phyloP scores from a whole-genome alignment of 768 basidiomycete genomes.

The Xerocomus spinulosus region DNA sequence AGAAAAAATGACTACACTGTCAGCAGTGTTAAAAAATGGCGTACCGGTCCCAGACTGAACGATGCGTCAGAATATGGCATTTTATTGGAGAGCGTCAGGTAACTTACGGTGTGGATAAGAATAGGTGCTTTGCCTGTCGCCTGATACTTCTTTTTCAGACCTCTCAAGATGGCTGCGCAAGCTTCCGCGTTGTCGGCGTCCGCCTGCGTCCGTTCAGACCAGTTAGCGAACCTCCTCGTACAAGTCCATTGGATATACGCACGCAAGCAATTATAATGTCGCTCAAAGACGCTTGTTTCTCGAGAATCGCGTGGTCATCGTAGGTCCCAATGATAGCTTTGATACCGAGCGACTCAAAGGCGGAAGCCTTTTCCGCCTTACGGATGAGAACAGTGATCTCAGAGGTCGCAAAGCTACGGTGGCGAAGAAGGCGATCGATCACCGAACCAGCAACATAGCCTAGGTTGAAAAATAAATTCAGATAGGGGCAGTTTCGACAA shows the following conservation, averaged over 20 bases:
- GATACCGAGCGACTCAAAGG: conserved; percentile 22
- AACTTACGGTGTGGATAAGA: conserved; percentile 59
- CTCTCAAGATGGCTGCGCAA: conserved; percentile 44
- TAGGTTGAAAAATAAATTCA: not conserved
- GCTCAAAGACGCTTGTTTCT: conserved; percentile 40
- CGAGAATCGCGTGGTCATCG: conserved; percentile 39
- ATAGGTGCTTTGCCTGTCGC: conserved; percentile 40
- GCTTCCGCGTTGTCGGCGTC: conserved; percentile 46
- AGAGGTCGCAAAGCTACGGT: conserved; percentile 18
- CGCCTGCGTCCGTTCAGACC: conserved; percentile 36
- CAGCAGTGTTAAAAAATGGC: not conserved
- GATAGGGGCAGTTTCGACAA: not conserved
- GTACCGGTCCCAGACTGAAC: conserved; percentile 49
- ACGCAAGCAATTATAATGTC: conserved; percentile 44
- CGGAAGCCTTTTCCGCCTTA: conserved; percentile 23
- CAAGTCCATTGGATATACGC: conserved; percentile 1
- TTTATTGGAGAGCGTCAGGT: not conserved
- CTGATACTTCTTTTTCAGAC: conserved; percentile 45
- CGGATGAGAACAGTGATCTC: conserved; percentile 30
- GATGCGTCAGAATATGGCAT: not conserved
- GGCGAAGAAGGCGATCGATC: conserved; percentile 28
- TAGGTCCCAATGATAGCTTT: conserved; percentile 40
- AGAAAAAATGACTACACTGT: not conserved
- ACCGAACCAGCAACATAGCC: conserved; percentile 35
- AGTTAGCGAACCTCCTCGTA: too few relatives aligned